These are phyloP conservation scores for Aspergillus caelatus DNA, from an alignment of 2,329 filamentous ascomycete species.

Conservation along the genomic window DNA sequence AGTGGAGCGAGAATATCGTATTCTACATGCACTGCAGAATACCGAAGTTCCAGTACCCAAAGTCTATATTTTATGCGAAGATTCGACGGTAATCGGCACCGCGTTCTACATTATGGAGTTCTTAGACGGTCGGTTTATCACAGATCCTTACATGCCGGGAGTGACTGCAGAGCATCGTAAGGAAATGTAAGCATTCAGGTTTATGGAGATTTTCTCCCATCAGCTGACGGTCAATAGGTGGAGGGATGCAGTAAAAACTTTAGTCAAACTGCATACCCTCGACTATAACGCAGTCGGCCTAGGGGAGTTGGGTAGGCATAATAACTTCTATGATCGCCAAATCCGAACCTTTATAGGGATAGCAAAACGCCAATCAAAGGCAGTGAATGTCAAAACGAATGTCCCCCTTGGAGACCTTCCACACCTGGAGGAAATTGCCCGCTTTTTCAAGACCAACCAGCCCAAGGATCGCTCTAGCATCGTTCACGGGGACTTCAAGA, in stretches of 20 bases:
- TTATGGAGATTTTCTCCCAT: background rate
- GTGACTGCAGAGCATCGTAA: background rate
- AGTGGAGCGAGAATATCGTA: background rate
- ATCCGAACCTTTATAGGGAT: background rate
- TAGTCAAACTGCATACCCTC: background rate
- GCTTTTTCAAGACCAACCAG: conserved; percentile 1
- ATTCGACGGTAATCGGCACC: background rate
- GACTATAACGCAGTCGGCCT: conserved; percentile 1
- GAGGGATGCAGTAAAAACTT: background rate
- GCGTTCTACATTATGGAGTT: conserved; percentile 14
- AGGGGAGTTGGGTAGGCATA: background rate
- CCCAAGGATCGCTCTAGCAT: conserved; percentile 1
- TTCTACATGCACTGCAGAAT: background rate
- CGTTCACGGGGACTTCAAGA: conserved; percentile 14
- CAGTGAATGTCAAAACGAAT: background rate
- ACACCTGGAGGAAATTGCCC: background rate
- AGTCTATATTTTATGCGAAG: background rate
- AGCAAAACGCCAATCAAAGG: background rate
- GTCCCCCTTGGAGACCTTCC: background rate
- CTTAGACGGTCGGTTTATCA: conserved; percentile 1
- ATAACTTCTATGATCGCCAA: conserved; percentile 9
- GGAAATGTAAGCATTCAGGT: background rate
- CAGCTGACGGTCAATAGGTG: background rate
- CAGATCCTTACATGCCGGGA: background rate
- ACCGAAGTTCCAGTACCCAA: conserved; percentile 1